These are phyloP conservation scores for Pichia occidentalis DNA, from an alignment of 805 yeast genomes.

Conservation along the genomic window DNA sequence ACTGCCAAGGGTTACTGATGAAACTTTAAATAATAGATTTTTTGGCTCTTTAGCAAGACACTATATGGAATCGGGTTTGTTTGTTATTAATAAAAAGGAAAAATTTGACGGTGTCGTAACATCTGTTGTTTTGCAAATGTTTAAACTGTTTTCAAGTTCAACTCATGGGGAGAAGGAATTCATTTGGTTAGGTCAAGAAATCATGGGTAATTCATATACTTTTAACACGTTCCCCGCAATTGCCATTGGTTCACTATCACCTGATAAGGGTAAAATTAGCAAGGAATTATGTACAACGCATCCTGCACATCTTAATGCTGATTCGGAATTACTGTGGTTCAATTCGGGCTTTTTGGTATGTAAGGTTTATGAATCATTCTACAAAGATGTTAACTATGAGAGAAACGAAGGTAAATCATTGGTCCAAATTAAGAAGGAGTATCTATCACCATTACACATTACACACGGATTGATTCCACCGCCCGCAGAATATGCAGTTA, in stretches of 20 bases:
- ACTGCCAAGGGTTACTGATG: slow-evolving; percentile 33
- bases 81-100: slow-evolving; percentile 38
- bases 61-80: slow-evolving; percentile 44
- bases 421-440: slow-evolving; percentile 31
- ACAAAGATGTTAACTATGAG: slow-evolving; percentile 32
- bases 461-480: slow-evolving; percentile 48
- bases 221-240: slow-evolving; percentile 53
- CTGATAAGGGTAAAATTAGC: slow-evolving; percentile 13
- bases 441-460: slow-evolving; percentile 37
- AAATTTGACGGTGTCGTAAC: slow-evolving; percentile 46
- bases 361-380: slow-evolving; percentile 37
- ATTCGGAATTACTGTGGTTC: slow-evolving; percentile 52
- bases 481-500: slow-evolving; percentile 32
- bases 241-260: slow-evolving; percentile 40
- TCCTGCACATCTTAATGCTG: slow-evolving; percentile 55
- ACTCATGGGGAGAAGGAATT: slow-evolving; percentile 78
- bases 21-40: slow-evolving; percentile 33
- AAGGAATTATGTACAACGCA: slow-evolving; percentile 53
- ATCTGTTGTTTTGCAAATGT: slow-evolving; percentile 37
- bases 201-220: slow-evolving; percentile 46
- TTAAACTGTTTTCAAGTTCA: slow-evolving; percentile 39
- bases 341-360: slow-evolving; percentile 66
- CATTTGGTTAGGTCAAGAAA: slow-evolving; percentile 63
- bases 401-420: slow-evolving; percentile 22
- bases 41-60: slow-evolving; percentile 38